These are phyloP conservation scores for Sporisorium graminicola DNA, from an alignment of 1,284 basidiomycete genomes.

Conservation along the genomic window DNA sequence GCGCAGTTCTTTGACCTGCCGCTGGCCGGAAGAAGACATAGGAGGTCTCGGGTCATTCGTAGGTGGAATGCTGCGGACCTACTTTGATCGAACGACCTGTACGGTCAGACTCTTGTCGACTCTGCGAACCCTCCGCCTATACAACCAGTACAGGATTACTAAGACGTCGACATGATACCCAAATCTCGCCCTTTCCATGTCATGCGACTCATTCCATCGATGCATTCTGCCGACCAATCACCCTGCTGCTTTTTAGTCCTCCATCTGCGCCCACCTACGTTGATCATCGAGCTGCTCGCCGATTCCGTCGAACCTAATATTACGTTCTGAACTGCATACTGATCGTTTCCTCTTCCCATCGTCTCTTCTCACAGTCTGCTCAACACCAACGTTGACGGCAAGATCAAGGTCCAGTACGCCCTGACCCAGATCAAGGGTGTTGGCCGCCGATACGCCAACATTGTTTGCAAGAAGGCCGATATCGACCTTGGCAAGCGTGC, in stretches of 20 bases:
- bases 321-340: slow-evolving; percentile 1
- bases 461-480: slow-evolving; percentile 99
- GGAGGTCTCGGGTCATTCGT: neutral
- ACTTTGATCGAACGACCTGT: neutral
- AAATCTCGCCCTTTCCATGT: neutral
- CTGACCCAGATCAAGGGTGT: slow-evolving; percentile 94
- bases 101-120: neutral
- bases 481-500: slow-evolving; percentile 98
- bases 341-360: neutral
- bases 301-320: neutral
- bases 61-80: neutral
- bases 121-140: neutral
- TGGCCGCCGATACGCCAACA: slow-evolving; percentile 96
- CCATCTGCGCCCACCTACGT: neutral
- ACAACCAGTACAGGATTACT: neutral
- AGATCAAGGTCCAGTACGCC: slow-evolving; percentile 83
- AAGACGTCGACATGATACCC: too few relatives aligned
- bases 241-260: neutral
- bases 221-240: neutral
- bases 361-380: slow-evolving; percentile 77
- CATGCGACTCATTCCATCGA: neutral
- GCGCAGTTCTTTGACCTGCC: too few relatives aligned
- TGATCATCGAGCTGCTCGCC: slow-evolving; percentile 26
- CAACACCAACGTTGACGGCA: slow-evolving; percentile 99
- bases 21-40: too few relatives aligned